A percentile compares a stretch with the other conserved stretches of the same genome.
Evolutionary conservation across 768 basidiomycete genomes (phyloP).

Genomic region (Cyclocybe cylindracea): DNA sequence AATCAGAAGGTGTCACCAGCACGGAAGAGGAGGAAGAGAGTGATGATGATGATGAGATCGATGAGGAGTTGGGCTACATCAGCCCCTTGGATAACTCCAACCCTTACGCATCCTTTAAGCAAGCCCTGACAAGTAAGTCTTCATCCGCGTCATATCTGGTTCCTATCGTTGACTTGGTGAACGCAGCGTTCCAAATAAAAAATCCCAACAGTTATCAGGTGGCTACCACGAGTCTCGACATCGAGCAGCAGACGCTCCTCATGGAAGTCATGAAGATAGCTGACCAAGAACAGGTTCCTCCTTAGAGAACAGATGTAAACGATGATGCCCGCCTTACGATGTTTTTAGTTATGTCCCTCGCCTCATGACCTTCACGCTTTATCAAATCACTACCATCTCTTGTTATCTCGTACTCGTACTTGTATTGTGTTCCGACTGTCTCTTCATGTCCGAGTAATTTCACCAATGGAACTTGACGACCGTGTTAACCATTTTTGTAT

Average conservation of each 20-base stretch:
- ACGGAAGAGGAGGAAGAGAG: conserved; percentile 51
- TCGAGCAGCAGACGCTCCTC: conserved; percentile 77
- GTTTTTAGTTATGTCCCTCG: no score
- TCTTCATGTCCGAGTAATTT: no score
- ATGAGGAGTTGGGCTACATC: conserved; percentile 85
- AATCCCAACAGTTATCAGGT: conserved; percentile 69
- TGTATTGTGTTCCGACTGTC: no score
- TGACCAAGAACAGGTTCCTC: conserved; percentile 38
- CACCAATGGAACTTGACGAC: no score
- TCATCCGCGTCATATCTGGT: conserved; percentile 1
- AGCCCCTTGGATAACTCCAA: conserved; percentile 82
- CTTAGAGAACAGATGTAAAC: conserved; percentile 9
- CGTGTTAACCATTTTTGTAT: no score
- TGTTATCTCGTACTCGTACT: no score
- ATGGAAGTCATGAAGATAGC: conserved; percentile 86
- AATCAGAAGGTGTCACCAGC: conserved; percentile 51
- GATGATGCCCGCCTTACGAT: neutral
- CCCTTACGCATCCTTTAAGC: conserved; percentile 77
- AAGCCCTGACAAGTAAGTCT: conserved; percentile 69
- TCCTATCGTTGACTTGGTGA: conserved; percentile 4
- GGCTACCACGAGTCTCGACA: conserved; percentile 67
- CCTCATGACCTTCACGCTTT: no score
- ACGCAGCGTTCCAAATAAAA: conserved; percentile 72
- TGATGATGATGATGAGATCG: conserved; percentile 59
- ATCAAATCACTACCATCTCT: no score